Base-by-base conservation (phyloP, 106 monocot species). In the Xerophyta viscosa region DNA sequence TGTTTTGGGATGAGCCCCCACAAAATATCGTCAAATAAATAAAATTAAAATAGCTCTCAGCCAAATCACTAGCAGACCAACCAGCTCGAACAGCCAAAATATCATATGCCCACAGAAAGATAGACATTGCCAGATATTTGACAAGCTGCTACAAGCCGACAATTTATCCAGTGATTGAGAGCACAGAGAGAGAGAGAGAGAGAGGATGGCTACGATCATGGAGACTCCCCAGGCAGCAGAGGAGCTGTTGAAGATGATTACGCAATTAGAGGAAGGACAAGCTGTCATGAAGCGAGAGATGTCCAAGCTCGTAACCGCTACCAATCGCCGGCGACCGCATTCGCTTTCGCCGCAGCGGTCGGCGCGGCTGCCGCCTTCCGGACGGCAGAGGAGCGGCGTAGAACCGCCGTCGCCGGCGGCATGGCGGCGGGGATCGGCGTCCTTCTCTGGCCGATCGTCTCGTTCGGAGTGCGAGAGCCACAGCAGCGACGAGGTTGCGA, bases 221-320 rank as follows among this genome's bases (percentile, higher is more conserved):
- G 69, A 29, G 54, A 62, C 55, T 10, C 58, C 39, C 17, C 43
- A n/a, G n/a, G n/a, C 58, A 27, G 42, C 75, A 5, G 86, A 86
- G 50, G 86, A 87, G 79, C 62, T 87, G 30, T 39, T 80, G 65
- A 83, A 80, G 92, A 92, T 83, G 63, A 80, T 92, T 56, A 52
- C 74, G 64, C 70, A 83, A 48, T 74, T 87, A 52, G 92, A 92
- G 39, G 77, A 17, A 1, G 86, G 78, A 8, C 86, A 92, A 8
- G 79, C 77, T 37, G 50, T 37, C 45, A 63, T 91, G 36, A 85
- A 81, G 77, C 77, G 77, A 65, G 75, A 91, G 67, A 71, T 91
- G 77, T 81, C 81, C 24, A 84, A 56, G 71, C 64, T 91, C 41
- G 20, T 81, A 27, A 47, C 62, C 17, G 54, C 62, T 6, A 31